Conservation (phyloP, 108 stramenopile species). For the Cyclotella baltica region DNA sequence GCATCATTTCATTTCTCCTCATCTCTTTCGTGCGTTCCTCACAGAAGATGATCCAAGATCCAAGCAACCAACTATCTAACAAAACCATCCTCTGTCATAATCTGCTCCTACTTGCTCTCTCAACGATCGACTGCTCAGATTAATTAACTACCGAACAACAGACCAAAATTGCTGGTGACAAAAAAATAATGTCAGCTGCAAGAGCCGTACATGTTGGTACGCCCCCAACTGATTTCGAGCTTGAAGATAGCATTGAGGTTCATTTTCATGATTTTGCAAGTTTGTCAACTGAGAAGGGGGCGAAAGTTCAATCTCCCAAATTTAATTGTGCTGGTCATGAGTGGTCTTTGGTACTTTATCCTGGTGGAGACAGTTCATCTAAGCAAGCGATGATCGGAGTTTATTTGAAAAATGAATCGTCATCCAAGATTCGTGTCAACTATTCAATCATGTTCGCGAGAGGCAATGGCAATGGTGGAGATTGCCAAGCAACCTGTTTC, state of each 20-base stretch:
- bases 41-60: no score
- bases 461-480: neutral
- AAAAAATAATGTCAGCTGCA: no score
- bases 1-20: no score
- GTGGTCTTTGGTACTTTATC: neutral
- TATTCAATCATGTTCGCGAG: neutral
- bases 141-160: no score
- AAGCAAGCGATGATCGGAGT: neutral
- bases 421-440: neutral
- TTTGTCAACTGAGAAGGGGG: neutral
- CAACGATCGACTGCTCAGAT: no score
- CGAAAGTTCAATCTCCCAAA: neutral
- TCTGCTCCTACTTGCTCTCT: no score
- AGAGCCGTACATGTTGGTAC: neutral
- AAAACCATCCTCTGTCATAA: no score
- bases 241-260: neutral
- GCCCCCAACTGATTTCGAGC: neutral
- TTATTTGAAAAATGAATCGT: neutral
- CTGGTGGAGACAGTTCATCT: neutral
- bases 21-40: no score
- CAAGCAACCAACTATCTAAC: no score
- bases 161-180: no score
- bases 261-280: constrained; percentile 5
- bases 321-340: neutral
- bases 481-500: neutral